A percentile compares a stretch with the other conserved stretches of the same genome.
Conservation (phyloP, 2,329 filamentous ascomycete genomes). For the Akanthomyces muscarius region DNA sequence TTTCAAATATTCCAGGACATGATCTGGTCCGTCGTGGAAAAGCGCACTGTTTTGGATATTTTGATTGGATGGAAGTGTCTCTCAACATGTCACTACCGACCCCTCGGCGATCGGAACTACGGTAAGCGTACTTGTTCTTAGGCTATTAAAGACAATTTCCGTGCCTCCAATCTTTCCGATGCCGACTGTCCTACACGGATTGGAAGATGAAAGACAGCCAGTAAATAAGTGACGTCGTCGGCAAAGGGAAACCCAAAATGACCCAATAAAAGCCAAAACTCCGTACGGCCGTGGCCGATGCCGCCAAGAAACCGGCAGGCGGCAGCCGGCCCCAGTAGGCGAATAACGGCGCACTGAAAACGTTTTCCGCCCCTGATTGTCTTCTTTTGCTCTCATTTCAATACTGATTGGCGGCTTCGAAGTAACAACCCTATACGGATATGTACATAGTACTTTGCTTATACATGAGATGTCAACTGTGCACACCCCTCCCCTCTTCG, state of each 20-base stretch:
- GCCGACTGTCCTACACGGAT: not conserved
- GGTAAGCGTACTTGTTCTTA: not conserved
- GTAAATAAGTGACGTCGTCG: not conserved
- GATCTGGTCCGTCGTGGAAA: too few relatives aligned
- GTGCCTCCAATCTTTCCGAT: not conserved
- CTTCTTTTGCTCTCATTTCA: not conserved
- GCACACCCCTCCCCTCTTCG: not conserved
- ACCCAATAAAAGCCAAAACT: not conserved
- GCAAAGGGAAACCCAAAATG: not conserved
- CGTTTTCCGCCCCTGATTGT: not conserved
- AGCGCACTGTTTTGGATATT: not conserved
- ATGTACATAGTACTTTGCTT: not conserved
- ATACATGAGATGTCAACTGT: not conserved
- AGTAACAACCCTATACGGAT: not conserved
- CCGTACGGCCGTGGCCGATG: not conserved
- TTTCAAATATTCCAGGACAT: not conserved
- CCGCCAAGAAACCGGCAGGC: not conserved
- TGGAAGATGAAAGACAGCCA: not conserved
- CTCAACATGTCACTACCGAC: too few relatives aligned
- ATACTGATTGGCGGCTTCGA: not conserved
- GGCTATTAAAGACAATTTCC: not conserved
- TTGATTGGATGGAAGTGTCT: too few relatives aligned
- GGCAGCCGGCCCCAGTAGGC: not conserved
- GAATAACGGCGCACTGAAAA: not conserved
- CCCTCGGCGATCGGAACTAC: not conserved